Evolutionary conservation across 306 rosid species (phyloP).

Genomic region (Cucumis cinereus): DNA sequence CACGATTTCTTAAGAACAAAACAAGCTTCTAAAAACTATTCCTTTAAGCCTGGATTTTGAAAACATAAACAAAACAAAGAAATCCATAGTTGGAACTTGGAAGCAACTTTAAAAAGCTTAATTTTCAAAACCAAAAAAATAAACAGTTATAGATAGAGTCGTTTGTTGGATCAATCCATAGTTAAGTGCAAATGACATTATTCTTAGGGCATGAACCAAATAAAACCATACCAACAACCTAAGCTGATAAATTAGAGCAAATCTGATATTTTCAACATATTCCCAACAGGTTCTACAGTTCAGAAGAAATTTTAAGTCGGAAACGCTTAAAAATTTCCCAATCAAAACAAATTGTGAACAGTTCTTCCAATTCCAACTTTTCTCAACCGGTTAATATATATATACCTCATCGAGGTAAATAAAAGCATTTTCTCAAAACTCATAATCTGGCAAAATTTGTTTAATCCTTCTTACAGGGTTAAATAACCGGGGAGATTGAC

Average conservation of each 20-base stretch:
- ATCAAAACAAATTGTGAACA: not conserved
- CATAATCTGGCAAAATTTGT: not conserved
- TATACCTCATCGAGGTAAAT: not conserved
- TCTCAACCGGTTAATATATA: not conserved
- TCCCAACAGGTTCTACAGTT: not conserved
- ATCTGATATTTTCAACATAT: not conserved
- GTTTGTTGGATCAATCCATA: not conserved
- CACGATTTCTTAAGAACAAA: too few relatives aligned
- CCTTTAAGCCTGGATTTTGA: too few relatives aligned
- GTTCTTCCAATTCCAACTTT: not conserved
- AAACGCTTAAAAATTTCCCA: not conserved
- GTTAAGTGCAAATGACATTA: not conserved
- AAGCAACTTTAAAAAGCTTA: too few relatives aligned
- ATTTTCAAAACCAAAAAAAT: too few relatives aligned
- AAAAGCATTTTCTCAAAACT: not conserved
- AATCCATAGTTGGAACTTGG: too few relatives aligned
- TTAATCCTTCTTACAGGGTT: not conserved
- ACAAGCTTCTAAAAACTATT: too few relatives aligned
- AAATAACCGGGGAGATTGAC: slow-evolving; percentile 18
- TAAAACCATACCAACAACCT: not conserved
- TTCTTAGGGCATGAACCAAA: not conserved
- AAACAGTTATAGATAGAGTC: too few relatives aligned
- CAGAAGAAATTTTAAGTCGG: not conserved
- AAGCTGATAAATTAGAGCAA: not conserved
- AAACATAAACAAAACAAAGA: too few relatives aligned